A percentile compares a stretch with the other conserved stretches of the same genome.
phyloP scores from a whole-genome alignment of 331 rosid species.

The Acacia concinna region DNA sequence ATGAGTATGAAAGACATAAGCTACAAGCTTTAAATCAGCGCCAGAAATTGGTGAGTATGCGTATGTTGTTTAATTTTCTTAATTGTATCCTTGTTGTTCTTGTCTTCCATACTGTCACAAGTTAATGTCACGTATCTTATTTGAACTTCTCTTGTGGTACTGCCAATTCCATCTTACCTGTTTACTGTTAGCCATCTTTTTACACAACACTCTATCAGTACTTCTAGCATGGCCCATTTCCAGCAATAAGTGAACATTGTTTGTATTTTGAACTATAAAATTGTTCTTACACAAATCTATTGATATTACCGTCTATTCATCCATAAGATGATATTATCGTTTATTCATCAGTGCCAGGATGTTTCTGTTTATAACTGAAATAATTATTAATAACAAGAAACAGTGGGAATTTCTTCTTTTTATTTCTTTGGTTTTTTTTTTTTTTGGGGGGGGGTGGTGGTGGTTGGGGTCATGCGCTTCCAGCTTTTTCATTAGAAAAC shows the following conservation, averaged over 20 bases:
- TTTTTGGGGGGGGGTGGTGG: too few relatives aligned
- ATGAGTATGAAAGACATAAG: constrained; percentile 98
- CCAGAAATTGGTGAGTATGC: constrained; percentile 85
- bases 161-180: constrained; percentile 10
- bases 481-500: background rate
- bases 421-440: too few relatives aligned
- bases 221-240: constrained; percentile 16
- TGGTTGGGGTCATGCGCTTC: too few relatives aligned
- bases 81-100: constrained; percentile 28
- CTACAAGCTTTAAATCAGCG: constrained; percentile 98
- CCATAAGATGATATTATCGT: too few relatives aligned
- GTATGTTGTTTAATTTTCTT: constrained; percentile 16
- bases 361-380: too few relatives aligned
- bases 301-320: too few relatives aligned
- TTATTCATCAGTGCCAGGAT: too few relatives aligned
- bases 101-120: constrained; percentile 18
- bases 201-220: background rate
- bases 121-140: background rate
- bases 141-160: constrained; percentile 12
- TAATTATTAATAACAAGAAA: too few relatives aligned
- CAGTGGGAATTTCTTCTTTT: too few relatives aligned
- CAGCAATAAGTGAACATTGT: background rate
- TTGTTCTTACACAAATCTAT: too few relatives aligned
- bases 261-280: too few relatives aligned
- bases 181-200: background rate